A percentile compares a stretch with the other conserved stretches of the same genome.
Evolutionary conservation across 2,329 filamentous ascomycete genomes (phyloP).

Genomic region (Colletotrichum lupini): DNA sequence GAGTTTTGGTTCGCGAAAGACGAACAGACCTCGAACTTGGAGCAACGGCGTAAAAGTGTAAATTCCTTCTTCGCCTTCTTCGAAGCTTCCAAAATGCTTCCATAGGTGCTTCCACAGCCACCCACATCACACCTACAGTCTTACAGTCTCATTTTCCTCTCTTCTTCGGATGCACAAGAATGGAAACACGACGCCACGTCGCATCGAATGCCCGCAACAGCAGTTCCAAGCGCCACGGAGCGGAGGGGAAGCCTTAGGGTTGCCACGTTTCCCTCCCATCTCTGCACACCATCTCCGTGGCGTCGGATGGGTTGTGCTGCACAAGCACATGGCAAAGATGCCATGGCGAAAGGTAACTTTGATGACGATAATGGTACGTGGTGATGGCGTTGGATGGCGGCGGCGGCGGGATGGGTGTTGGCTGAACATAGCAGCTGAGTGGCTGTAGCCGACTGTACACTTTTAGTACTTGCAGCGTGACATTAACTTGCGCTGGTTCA

Average conservation of each 20-base stretch:
- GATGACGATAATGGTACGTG: not conserved
- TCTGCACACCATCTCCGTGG: slow-evolving; percentile 11
- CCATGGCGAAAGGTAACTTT: not conserved
- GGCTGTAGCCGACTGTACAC: not conserved
- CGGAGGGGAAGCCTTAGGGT: not conserved
- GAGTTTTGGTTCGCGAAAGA: too few species aligned
- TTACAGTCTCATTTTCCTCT: too few species aligned
- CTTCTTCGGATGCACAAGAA: not conserved
- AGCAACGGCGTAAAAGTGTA: slow-evolving; percentile 27
- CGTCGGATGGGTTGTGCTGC: not conserved
- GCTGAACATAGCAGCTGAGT: too few species aligned
- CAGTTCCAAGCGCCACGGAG: slow-evolving; percentile 6
- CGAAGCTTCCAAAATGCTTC: slow-evolving; percentile 17
- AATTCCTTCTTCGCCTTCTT: slow-evolving; percentile 11
- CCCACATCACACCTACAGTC: too few species aligned
- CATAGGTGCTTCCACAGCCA: not conserved
- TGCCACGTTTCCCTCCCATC: slow-evolving; percentile 1
- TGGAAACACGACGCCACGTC: slow-evolving; percentile 15
- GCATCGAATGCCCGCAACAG: slow-evolving; percentile 5
- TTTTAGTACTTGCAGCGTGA: not conserved
- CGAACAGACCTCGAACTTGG: not conserved
- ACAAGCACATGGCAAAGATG: slow-evolving; percentile 2
- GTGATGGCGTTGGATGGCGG: not conserved
- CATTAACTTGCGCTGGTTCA: not conserved
- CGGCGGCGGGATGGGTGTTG: too few species aligned